Evolutionary conservation across 169 alveolate genomes (phyloP).

Genomic region (Amoebophrya sp.): DNA sequence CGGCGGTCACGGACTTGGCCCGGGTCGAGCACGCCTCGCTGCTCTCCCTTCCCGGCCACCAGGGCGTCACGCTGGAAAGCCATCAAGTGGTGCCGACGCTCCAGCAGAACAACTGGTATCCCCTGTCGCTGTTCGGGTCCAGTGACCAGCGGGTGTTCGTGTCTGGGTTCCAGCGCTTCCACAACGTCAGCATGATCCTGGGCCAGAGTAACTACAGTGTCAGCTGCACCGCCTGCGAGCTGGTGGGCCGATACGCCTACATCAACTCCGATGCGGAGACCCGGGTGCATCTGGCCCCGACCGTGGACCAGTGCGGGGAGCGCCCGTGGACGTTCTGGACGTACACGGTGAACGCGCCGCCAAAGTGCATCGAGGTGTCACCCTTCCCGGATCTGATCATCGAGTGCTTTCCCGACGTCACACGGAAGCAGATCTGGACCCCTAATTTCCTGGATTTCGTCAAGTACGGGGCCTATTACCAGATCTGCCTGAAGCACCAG

Average conservation of each 20-base stretch:
- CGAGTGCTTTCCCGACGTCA: background rate
- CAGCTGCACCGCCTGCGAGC: background rate
- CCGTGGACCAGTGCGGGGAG: background rate
- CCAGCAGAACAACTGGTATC: background rate
- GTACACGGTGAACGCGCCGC: background rate
- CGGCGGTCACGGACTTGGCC: background rate
- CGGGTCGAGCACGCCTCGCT: background rate
- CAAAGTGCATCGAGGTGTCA: background rate
- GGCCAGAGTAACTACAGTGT: background rate
- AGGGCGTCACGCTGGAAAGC: background rate
- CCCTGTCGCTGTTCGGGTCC: background rate
- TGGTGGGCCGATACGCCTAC: constrained; percentile 10
- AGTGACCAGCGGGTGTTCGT: background rate
- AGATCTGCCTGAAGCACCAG: constrained; percentile 16
- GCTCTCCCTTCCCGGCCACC: background rate
- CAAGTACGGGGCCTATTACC: constrained; percentile 7
- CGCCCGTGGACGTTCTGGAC: background rate
- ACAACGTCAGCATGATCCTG: background rate
- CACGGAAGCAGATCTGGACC: constrained; percentile 14
- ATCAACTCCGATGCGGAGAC: constrained; percentile 9
- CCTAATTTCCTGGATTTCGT: background rate
- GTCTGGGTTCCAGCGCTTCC: background rate
- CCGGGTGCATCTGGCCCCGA: background rate
- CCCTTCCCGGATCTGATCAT: background rate
- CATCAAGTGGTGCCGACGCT: background rate